A percentile compares a stretch with the other conserved stretches of the same genome.
phyloP scores from a whole-genome alignment of 139 green algal genomes.

The Ettlia oleoabundans region DNA sequence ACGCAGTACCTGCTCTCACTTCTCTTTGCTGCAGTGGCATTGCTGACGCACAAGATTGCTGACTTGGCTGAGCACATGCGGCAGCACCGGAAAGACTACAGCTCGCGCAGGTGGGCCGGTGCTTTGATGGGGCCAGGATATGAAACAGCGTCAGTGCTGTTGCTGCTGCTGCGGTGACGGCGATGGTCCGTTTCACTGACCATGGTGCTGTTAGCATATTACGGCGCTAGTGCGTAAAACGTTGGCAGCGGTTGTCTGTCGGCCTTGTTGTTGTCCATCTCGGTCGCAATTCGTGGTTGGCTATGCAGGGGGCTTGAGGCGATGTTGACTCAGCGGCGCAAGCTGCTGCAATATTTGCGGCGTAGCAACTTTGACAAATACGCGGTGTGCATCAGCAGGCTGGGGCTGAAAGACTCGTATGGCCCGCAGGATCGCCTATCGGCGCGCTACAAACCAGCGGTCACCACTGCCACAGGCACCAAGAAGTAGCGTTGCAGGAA shows the following conservation, averaged over 20 bases:
- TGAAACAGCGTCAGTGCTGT: neutral
- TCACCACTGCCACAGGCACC: neutral
- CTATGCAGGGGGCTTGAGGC: constrained; percentile 51
- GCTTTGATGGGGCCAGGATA: neutral
- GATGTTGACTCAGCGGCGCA: constrained; percentile 58
- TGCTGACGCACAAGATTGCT: constrained; percentile 56
- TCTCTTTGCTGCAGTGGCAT: constrained; percentile 41
- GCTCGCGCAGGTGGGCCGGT: constrained; percentile 25
- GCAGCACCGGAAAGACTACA: constrained; percentile 57
- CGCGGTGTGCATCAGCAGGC: constrained; percentile 41
- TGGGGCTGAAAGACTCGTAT: constrained; percentile 69
- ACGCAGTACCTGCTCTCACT: neutral
- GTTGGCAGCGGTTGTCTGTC: neutral
- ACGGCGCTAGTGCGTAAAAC: neutral
- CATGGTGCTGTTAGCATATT: neutral
- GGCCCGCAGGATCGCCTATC: constrained; percentile 42
- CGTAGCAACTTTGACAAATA: constrained; percentile 66
- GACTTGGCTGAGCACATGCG: constrained; percentile 55
- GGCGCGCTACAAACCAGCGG: constrained; percentile 2
- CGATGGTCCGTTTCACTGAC: neutral
- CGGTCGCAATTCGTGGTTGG: too few relatives aligned
- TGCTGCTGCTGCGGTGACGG: neutral
- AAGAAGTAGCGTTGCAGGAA: too few relatives aligned
- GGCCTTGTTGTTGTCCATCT: too few relatives aligned
- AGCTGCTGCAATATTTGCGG: constrained; percentile 67